Percentiles rank a stretch among this genome's conserved stretches.
Evolutionary conservation across 139 green algal species (phyloP).

Genomic region (Chlorella sp.): DNA sequence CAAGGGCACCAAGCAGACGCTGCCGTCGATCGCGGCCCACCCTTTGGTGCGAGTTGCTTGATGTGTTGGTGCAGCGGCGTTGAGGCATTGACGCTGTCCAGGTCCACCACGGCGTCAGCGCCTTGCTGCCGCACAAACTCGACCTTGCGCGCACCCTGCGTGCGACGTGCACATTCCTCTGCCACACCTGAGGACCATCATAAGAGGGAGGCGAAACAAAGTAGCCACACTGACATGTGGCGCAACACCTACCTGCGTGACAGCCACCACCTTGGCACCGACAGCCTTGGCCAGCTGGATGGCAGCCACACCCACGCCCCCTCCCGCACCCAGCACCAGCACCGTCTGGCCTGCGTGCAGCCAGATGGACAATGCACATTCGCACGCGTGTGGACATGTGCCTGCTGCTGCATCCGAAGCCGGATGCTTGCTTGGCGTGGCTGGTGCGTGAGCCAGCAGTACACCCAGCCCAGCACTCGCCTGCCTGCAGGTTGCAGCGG

Average conservation of each 20-base stretch:
- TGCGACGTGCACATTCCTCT: too few species aligned
- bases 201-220: too few species aligned
- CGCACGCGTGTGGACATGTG: too few species aligned
- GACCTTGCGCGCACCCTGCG: conserved; percentile 32
- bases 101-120: conserved; percentile 57
- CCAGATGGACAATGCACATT: too few species aligned
- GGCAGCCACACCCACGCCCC: conserved; percentile 80
- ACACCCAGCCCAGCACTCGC: conserved; percentile 16
- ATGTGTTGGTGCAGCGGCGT: conserved; percentile 26
- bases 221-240: too few species aligned
- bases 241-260: neutral
- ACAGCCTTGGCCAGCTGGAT: conserved; percentile 60
- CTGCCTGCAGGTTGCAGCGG: conserved; percentile 47
- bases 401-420: too few species aligned
- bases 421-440: too few species aligned
- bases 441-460: neutral
- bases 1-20: too few species aligned
- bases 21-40: too few species aligned
- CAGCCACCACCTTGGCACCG: conserved; percentile 66
- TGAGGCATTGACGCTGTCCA: neutral
- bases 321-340: conserved; percentile 76
- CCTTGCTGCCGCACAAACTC: conserved; percentile 30
- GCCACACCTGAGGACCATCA: too few species aligned
- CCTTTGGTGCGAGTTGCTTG: conserved; percentile 17
- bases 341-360: conserved; percentile 63